phyloP scores from a whole-genome alignment of 108 stramenopile species.

The Ochromonas danica region DNA sequence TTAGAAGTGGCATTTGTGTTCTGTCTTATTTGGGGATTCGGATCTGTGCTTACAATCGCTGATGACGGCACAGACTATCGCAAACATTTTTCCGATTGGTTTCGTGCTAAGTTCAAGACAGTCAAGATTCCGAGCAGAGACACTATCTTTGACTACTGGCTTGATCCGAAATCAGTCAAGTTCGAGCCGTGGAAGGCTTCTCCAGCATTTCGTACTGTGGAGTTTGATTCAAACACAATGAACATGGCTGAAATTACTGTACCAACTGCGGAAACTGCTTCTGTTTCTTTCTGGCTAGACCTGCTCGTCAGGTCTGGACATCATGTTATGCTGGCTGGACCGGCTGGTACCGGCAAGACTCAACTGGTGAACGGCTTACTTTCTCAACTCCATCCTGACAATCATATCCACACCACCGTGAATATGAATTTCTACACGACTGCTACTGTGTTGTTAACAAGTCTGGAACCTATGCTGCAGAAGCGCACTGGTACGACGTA shows the following conservation, averaged over 20 bases:
- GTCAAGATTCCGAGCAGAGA: conserved; percentile 32
- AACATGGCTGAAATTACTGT: conserved; percentile 52
- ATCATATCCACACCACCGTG: conserved; percentile 45
- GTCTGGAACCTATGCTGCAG: conserved; percentile 55
- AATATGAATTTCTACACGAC: conserved; percentile 66
- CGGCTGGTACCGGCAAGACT: conserved; percentile 69
- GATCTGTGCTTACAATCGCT: conserved; percentile 38
- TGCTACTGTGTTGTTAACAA: conserved; percentile 48
- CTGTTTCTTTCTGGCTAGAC: conserved; percentile 64
- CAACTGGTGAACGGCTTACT: conserved; percentile 57
- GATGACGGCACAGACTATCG: conserved; percentile 51
- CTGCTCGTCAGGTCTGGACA: conserved; percentile 48
- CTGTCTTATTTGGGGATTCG: conserved; percentile 60
- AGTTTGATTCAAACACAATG: conserved; percentile 45
- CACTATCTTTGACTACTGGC: conserved; percentile 55
- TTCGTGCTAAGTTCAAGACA: conserved; percentile 29
- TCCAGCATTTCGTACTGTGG: conserved; percentile 42
- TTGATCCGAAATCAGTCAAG: conserved; percentile 39
- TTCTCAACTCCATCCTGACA: conserved; percentile 37
- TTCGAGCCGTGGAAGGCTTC: conserved; percentile 50
- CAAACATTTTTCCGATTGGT: conserved; percentile 51
- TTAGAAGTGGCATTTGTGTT: conserved; percentile 56
- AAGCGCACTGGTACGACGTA: conserved; percentile 60
- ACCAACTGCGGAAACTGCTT: conserved; percentile 60
- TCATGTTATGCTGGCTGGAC: conserved; percentile 66